phyloP scores from a whole-genome alignment of 768 basidiomycete species.

The Rhodotorula babjevae region DNA sequence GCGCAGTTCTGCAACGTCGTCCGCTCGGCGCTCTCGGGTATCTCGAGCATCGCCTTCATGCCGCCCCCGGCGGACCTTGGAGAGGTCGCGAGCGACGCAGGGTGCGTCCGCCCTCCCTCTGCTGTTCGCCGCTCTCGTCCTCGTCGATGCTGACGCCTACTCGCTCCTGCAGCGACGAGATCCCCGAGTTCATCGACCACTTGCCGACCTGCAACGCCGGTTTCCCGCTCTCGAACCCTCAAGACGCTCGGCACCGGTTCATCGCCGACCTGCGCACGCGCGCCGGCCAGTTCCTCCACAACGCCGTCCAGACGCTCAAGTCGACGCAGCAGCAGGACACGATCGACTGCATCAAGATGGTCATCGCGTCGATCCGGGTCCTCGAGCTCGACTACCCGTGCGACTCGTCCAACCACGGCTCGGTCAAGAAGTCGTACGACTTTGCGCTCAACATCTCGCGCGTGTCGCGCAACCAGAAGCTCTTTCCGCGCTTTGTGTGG shows the following conservation, averaged over 20 bases:
- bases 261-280: conserved; percentile 57
- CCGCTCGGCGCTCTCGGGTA: conserved; percentile 68
- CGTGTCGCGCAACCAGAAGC: conserved; percentile 54
- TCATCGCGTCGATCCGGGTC: conserved; percentile 64
- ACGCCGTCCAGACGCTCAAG: conserved; percentile 66
- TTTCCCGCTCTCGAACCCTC: conserved; percentile 63
- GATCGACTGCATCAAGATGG: conserved; percentile 69
- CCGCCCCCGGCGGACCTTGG: conserved; percentile 55
- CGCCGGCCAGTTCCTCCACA: conserved; percentile 66
- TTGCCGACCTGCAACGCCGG: conserved; percentile 61
- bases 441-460: conserved; percentile 34
- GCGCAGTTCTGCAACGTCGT: conserved; percentile 64
- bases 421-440: conserved; percentile 46
- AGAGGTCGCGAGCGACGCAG: conserved; percentile 59
- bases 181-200: conserved; percentile 70
- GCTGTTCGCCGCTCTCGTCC: neutral
- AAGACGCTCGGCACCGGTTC: conserved; percentile 63
- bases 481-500: conserved; percentile 59
- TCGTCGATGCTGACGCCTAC: neutral
- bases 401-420: conserved; percentile 34
- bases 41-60: conserved; percentile 63
- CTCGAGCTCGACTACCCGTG: conserved; percentile 56
- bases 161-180: conserved; percentile 57
- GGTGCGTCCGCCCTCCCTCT: conserved; percentile 53
- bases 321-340: conserved; percentile 52